Evolutionary conservation across 805 yeast species (phyloP), one percentile per base, ranked within the genome.

Genomic region (Priceomyces melissophilus): DNA sequence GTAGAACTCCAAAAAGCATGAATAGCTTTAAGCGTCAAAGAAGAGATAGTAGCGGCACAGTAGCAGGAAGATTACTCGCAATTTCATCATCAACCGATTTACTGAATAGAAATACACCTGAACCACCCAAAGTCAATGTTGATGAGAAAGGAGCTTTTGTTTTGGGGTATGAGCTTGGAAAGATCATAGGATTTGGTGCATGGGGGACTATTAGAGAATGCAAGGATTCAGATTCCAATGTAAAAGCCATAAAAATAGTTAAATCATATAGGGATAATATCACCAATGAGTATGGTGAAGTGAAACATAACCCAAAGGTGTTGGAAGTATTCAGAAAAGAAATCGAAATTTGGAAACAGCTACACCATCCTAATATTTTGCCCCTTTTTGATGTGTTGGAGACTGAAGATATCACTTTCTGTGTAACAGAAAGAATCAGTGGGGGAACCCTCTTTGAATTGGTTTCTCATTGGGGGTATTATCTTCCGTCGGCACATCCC

Each of bases 171-270:
- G 72, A 63, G 26, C 57, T 89, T 25, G 96, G 95, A 1, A 80
- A 79, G 49, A 75, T 83, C 9, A 82, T 88, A 46, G 96, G 96
- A 1, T 79, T 78, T 56, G 96, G 97, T 10, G 95, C 96, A 0
- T 90, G 93, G 84, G 95, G 96, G 9, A 75, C 82, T 23, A 83
- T 89, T 9, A 67, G 95, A 43, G 91, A 85, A 56, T 85, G 91
- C 47, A 59, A 54, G 7, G 58, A 58, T 12, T 55, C 59, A 3
- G 45, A 49, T n/a, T 67, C 69, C 49, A 65, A 46, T 10, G 54
- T 63, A 3, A 54, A 57, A 40, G 95, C 93, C 0, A 78, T 84
- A 48, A 85, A 85, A 57, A 73, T 77, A 36, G 80, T 81, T 20
- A 72, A 71, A 44, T 58, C 68, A 29, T 43, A 49, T 30, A 45